phyloP scores from a whole-genome alignment of 352 stramenopile species.

The Phytopythium kandeliae region DNA sequence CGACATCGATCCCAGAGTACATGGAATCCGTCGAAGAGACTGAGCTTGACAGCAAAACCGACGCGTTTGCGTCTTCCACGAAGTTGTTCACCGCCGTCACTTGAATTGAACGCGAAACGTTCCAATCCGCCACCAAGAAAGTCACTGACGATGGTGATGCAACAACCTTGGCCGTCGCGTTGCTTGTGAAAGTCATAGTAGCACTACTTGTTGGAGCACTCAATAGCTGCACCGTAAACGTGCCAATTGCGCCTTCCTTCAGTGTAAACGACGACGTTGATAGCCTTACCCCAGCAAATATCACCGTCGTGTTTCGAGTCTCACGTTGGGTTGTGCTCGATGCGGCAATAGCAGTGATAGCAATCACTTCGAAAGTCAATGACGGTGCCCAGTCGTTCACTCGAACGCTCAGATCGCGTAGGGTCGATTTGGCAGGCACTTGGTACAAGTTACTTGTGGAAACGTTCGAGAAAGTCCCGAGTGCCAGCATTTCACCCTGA shows the following conservation, averaged over 20 bases:
- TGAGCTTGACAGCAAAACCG: constrained; percentile 14
- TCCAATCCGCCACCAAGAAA: constrained; percentile 34
- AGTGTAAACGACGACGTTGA: constrained; percentile 34
- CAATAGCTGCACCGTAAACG: constrained; percentile 27
- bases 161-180: constrained; percentile 20
- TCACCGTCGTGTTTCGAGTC: constrained; percentile 16
- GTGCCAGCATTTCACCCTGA: constrained; percentile 19
- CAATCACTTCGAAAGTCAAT: constrained; percentile 32
- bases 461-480: constrained; percentile 22
- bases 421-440: constrained; percentile 19
- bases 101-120: constrained; percentile 19
- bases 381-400: constrained; percentile 17
- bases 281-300: constrained; percentile 32
- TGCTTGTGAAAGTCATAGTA: constrained; percentile 30
- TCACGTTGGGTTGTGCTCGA: constrained; percentile 34
- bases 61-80: constrained; percentile 33
- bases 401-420: constrained; percentile 24
- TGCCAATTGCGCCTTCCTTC: constrained; percentile 21
- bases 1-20: constrained; percentile 20
- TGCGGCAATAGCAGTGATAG: constrained; percentile 16
- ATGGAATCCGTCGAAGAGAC: constrained; percentile 28
- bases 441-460: constrained; percentile 26
- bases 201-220: constrained; percentile 29
- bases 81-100: constrained; percentile 44
- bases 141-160: constrained; percentile 13